Evolutionary conservation across 352 stramenopile genomes (phyloP).

Genomic region (Aphanomyces stellatus): DNA sequence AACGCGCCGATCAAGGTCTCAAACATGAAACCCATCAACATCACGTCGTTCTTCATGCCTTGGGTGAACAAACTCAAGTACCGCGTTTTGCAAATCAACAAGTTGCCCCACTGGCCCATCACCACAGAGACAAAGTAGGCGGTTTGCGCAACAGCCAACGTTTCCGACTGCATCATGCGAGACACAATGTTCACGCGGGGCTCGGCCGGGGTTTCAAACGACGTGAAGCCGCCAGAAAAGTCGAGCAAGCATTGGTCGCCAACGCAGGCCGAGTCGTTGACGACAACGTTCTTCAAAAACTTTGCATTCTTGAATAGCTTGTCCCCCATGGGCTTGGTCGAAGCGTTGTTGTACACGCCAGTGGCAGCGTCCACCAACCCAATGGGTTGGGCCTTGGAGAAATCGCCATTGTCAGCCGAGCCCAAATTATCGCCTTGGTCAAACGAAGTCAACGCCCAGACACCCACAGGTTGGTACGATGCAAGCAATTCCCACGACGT

Average conservation of each 20-base stretch:
- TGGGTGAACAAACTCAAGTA: slow-evolving; percentile 86
- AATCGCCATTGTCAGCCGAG: slow-evolving; percentile 19
- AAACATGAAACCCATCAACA: slow-evolving; percentile 91
- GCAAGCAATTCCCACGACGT: slow-evolving; percentile 51
- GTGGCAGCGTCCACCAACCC: slow-evolving; percentile 27
- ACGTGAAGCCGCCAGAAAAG: slow-evolving; percentile 43
- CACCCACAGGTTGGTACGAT: slow-evolving; percentile 57
- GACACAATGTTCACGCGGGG: slow-evolving; percentile 77
- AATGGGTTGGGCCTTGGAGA: slow-evolving; percentile 31
- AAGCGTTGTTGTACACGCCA: slow-evolving; percentile 14
- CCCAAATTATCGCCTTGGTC: slow-evolving; percentile 21
- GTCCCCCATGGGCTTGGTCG: slow-evolving; percentile 27
- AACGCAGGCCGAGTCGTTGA: slow-evolving; percentile 28
- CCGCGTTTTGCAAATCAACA: slow-evolving; percentile 91
- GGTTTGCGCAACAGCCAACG: slow-evolving; percentile 75
- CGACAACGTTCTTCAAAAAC: slow-evolving; percentile 44
- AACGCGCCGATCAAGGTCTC: slow-evolving; percentile 84
- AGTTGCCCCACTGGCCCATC: slow-evolving; percentile 86
- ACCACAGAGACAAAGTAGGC: slow-evolving; percentile 82
- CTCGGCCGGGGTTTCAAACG: slow-evolving; percentile 21
- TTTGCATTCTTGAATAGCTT: slow-evolving; percentile 37
- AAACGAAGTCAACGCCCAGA: slow-evolving; percentile 59
- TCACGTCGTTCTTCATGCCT: slow-evolving; percentile 87
- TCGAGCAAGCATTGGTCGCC: slow-evolving; percentile 44
- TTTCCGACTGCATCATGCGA: slow-evolving; percentile 79